phyloP scores from a whole-genome alignment of 768 basidiomycete species.

The Megacollybia marginata region DNA sequence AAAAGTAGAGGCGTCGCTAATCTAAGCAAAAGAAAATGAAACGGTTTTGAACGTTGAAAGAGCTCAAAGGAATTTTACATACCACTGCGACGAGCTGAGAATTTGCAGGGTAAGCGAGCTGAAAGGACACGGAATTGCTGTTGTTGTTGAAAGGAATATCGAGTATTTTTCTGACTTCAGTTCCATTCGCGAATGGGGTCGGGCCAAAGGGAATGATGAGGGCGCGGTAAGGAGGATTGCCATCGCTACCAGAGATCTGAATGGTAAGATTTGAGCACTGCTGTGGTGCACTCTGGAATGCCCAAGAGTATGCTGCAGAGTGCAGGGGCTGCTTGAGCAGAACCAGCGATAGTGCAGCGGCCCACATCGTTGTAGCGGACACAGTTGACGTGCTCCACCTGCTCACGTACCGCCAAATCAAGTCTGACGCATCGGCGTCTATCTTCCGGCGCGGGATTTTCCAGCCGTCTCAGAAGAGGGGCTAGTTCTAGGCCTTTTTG shows the following conservation, averaged over 20 bases:
- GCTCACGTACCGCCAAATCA: too few relatives aligned
- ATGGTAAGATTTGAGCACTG: slow-evolving; percentile 66
- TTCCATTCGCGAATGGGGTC: slow-evolving; percentile 48
- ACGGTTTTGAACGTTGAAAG: background rate
- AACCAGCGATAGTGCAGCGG: too few relatives aligned
- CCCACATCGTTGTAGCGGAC: too few relatives aligned
- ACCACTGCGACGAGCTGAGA: slow-evolving; percentile 72
- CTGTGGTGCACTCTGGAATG: slow-evolving; percentile 37
- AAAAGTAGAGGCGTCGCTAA: slow-evolving; percentile 55
- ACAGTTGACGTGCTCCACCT: too few relatives aligned
- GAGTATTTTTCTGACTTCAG: slow-evolving; percentile 58
- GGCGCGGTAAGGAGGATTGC: slow-evolving; percentile 59
- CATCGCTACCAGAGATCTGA: slow-evolving; percentile 45
- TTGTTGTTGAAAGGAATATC: slow-evolving; percentile 43
- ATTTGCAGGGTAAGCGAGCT: slow-evolving; percentile 55
- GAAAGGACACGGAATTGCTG: slow-evolving; percentile 37
- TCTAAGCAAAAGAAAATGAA: slow-evolving; percentile 23
- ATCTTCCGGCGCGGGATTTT: too few relatives aligned
- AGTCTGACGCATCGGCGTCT: too few relatives aligned
- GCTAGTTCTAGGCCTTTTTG: too few relatives aligned
- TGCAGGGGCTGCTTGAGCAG: slow-evolving; percentile 18
- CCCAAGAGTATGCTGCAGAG: slow-evolving; percentile 37
- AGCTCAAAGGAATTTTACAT: background rate
- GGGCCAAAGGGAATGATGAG: slow-evolving; percentile 65
- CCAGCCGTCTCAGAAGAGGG: too few relatives aligned